Conservation (phyloP, 306 rosid species). For the Parietaria judaica region DNA sequence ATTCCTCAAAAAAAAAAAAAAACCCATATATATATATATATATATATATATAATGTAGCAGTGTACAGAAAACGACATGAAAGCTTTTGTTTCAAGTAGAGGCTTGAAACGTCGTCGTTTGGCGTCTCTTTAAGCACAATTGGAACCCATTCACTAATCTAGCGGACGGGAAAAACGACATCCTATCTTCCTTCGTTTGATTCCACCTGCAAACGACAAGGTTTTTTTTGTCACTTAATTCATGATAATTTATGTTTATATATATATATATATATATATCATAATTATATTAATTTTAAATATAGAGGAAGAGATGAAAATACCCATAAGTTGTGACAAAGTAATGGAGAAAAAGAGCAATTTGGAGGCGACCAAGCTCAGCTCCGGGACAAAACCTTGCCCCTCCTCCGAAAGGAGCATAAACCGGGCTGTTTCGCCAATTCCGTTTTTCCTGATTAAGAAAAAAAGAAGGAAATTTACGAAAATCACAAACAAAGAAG, state of each 20-base stretch:
- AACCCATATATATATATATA: background rate
- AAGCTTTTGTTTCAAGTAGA: background rate
- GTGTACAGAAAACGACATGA: background rate
- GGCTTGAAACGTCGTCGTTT: conserved; percentile 10
- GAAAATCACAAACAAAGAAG: background rate
- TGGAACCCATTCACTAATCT: conserved; percentile 81
- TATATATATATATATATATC: too few relatives aligned
- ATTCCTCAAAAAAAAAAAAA: background rate
- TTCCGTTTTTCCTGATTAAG: conserved; percentile 58
- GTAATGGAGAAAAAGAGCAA: conserved; percentile 73
- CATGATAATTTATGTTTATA: too few relatives aligned
- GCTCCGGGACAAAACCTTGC: conserved; percentile 95
- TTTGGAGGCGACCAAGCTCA: conserved; percentile 84
- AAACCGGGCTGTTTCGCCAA: conserved; percentile 75
- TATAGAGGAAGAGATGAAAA: too few relatives aligned
- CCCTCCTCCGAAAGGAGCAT: conserved; percentile 92
- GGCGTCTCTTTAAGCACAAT: conserved; percentile 43
- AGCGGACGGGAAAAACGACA: conserved; percentile 94
- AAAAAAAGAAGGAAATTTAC: background rate
- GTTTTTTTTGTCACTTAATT: conserved; percentile 1
- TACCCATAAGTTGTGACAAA: conserved; percentile 63
- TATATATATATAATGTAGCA: background rate
- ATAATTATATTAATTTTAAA: too few relatives aligned
- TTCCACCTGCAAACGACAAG: conserved; percentile 51
- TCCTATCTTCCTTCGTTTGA: conserved; percentile 65